phyloP scores from a whole-genome alignment of 2,329 filamentous ascomycete genomes.

The Pezicula radicicola region DNA sequence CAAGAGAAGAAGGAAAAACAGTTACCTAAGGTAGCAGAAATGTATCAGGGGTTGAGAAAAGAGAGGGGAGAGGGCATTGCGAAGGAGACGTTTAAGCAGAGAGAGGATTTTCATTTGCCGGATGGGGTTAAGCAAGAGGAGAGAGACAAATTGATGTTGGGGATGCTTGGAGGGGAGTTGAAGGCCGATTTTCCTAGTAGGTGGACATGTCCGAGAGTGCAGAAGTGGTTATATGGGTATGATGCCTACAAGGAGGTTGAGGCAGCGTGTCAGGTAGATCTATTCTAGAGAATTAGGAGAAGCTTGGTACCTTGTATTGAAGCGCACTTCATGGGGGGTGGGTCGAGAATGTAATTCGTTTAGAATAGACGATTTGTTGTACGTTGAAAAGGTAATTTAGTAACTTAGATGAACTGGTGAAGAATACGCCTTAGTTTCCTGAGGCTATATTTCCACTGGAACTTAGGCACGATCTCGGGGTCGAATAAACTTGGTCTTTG shows the following conservation, averaged over 20 bases:
- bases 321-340: no score
- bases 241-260: constrained; percentile 56
- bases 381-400: no score
- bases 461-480: no score
- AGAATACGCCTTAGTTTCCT: no score
- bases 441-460: no score
- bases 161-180: constrained; percentile 49
- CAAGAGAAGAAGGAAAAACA: constrained; percentile 37
- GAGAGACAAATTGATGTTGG: constrained; percentile 55
- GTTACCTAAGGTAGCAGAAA: constrained; percentile 38
- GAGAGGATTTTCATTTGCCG: constrained; percentile 49
- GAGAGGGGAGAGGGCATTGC: constrained; percentile 51
- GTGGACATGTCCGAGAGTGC: constrained; percentile 60
- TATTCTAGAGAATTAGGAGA: constrained; percentile 8
- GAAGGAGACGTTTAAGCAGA: constrained; percentile 58
- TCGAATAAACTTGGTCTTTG: no score
- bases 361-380: no score
- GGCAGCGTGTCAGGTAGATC: constrained; percentile 23
- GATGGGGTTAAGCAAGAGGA: constrained; percentile 54
- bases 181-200: constrained; percentile 58
- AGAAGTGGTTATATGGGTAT: constrained; percentile 64
- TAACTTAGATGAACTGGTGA: no score
- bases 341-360: no score
- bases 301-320: no score
- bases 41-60: constrained; percentile 47